Evolutionary conservation across 2,329 filamentous ascomycete genomes (phyloP), one percentile per base, ranked within the genome.

Genomic region (Fusarium caatingaense): DNA sequence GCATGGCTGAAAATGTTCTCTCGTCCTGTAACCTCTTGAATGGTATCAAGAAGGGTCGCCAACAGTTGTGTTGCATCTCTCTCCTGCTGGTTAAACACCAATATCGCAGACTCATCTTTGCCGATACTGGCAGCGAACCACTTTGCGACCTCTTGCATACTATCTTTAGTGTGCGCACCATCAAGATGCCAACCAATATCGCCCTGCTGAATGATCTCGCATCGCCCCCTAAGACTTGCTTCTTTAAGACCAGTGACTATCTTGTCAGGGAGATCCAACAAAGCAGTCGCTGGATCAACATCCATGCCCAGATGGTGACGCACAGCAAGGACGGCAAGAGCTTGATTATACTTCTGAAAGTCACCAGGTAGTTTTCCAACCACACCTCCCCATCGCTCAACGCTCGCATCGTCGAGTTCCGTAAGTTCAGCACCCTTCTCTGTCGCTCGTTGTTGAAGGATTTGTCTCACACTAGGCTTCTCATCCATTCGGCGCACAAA

Each of bases 71-170:
- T 81, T 8, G 92, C 92, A 75, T 97, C 90, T 32, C 94, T 88
- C 12, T 93, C 93, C 76, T 97, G 93, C 79, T 98, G 95, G 79
- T 98, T 98, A 84, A 98, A 98, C 49, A 98, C 86, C 47, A 98
- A 82, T 0, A 93, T 83, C 46, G 83, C 80, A 27, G 69, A 55
- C 10, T 77, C 76, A 1, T 66, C 62, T 1, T 68, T 42, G 10
- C 60, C 76, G n/a, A 86, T 75, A 49, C 84, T 81, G 10, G 80
- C 80, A 3, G 87, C 87, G 74, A 95, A 95, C 94, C 94, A 98
- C 70, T 84, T 84, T 5, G 89, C 93, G 13, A 92, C 92, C 44
- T 93, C 86, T 55, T 88, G 85, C 68, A 98, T 89, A 73, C 93
- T 97, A 73, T 97, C 94, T 23, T 90, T 84, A 0, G 94, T 98